These are phyloP conservation scores for Dactylonectria macrodidyma DNA, from an alignment of 2,329 filamentous ascomycete genomes.

Conservation along the genomic window DNA sequence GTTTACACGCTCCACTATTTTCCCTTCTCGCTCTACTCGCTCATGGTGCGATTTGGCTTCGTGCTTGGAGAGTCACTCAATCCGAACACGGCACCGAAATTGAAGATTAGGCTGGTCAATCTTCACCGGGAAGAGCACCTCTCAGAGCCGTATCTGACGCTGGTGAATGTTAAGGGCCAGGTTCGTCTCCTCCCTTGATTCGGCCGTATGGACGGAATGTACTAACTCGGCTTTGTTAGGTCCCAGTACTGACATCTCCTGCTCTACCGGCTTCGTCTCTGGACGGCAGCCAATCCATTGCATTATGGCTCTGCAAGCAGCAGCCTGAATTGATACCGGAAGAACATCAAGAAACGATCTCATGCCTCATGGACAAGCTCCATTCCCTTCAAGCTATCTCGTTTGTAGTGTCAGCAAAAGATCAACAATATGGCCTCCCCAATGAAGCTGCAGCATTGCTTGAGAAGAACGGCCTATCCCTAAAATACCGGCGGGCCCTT, in stretches of 20 bases:
- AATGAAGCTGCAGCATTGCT: slow-evolving; percentile 50
- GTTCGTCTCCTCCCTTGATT: slow-evolving; percentile 36
- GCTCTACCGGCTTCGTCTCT: slow-evolving; percentile 36
- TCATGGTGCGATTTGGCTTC: slow-evolving; percentile 50
- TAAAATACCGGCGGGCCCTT: slow-evolving; percentile 47
- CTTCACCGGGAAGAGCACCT: slow-evolving; percentile 46
- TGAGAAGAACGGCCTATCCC: slow-evolving; percentile 45
- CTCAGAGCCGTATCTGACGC: slow-evolving; percentile 48
- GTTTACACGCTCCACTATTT: slow-evolving; percentile 50
- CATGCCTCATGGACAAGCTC: slow-evolving; percentile 44
- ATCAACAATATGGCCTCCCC: slow-evolving; percentile 45
- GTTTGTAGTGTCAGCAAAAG: slow-evolving; percentile 42
- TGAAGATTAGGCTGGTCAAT: slow-evolving; percentile 48
- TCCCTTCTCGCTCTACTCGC: slow-evolving; percentile 50
- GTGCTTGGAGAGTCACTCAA: slow-evolving; percentile 45
- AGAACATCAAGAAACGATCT: slow-evolving; percentile 41
- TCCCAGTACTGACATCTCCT: slow-evolving; percentile 48
- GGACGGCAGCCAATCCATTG: slow-evolving; percentile 48
- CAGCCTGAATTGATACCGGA: slow-evolving; percentile 48
- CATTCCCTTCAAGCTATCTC: slow-evolving; percentile 47
- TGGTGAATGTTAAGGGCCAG: slow-evolving; percentile 48
- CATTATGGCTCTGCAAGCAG: slow-evolving; percentile 48
- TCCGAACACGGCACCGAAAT: slow-evolving; percentile 42
- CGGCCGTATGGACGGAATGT: not conserved
- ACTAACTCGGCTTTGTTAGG: slow-evolving; percentile 36